Conservation (phyloP, 306 rosid species). For the Comarum palustre region DNA sequence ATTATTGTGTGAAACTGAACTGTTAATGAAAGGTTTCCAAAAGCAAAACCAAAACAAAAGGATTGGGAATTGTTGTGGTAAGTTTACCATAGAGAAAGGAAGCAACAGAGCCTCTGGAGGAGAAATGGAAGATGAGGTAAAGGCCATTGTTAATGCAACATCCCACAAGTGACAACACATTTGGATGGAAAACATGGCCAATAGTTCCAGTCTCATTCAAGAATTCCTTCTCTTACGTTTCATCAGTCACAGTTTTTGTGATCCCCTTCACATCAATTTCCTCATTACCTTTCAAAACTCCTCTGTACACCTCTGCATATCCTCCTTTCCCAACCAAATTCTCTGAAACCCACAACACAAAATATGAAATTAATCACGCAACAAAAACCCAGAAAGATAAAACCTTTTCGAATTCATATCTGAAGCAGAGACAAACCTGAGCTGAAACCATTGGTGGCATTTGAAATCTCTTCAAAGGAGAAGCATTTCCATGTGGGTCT, state of each 20-base stretch:
- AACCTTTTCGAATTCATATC: too few species aligned
- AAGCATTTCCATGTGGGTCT: constrained; percentile 93
- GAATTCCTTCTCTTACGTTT: constrained; percentile 83
- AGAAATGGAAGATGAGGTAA: constrained; percentile 70
- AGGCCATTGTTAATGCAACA: constrained; percentile 88
- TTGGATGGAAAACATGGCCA: constrained; percentile 75
- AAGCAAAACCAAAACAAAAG: constrained; percentile 6
- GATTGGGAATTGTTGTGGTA: background rate
- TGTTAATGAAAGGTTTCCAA: constrained; percentile 14
- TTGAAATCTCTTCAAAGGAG: constrained; percentile 61
- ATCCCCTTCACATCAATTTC: constrained; percentile 88
- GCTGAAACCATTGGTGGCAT: constrained; percentile 78
- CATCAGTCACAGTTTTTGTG: constrained; percentile 62
- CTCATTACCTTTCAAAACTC: constrained; percentile 51
- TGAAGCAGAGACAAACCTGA: constrained; percentile 47
- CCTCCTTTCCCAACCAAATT: constrained; percentile 93
- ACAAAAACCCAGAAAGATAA: background rate
- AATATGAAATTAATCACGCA: constrained; percentile 3
- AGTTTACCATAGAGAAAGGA: constrained; percentile 82
- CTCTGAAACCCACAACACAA: constrained; percentile 40
- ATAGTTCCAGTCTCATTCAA: constrained; percentile 89
- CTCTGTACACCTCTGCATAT: constrained; percentile 85
- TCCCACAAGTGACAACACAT: constrained; percentile 72
- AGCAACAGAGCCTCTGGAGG: constrained; percentile 77
- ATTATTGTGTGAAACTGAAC: background rate